These are phyloP conservation scores for Coemansia sp. DNA, from an alignment of 192 early-diverging fungal species.

Conservation along the genomic window DNA sequence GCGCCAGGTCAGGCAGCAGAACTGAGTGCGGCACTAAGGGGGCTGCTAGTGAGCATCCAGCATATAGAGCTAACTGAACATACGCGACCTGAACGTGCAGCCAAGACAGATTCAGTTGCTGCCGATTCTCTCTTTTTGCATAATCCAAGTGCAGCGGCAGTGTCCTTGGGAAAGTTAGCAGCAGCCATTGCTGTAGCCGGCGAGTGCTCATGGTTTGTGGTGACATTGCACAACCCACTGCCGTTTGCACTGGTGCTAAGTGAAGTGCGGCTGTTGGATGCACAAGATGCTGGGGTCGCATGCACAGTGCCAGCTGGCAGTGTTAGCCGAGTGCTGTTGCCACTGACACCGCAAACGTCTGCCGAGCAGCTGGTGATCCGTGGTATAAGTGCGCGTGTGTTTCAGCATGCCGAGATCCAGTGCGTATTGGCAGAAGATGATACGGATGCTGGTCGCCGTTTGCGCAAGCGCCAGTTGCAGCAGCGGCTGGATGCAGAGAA, in stretches of 20 bases:
- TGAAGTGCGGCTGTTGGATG: conserved; percentile 14
- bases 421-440: conserved; percentile 32
- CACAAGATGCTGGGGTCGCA: neutral
- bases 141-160: conserved; percentile 29
- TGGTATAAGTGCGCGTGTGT: conserved; percentile 25
- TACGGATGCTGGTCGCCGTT: conserved; percentile 13
- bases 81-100: conserved; percentile 8
- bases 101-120: neutral
- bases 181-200: conserved; percentile 24
- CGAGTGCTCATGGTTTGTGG: conserved; percentile 35
- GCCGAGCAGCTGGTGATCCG: conserved; percentile 22
- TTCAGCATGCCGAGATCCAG: conserved; percentile 27
- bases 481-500: conserved; percentile 40
- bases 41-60: conserved; percentile 40
- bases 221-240: conserved; percentile 45
- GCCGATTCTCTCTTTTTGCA: conserved; percentile 39
- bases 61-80: conserved; percentile 12
- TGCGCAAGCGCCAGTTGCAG: conserved; percentile 19
- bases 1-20: conserved; percentile 28
- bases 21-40: conserved; percentile 22
- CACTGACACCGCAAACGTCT: conserved; percentile 11
- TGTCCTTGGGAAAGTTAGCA: neutral
- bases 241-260: conserved; percentile 41
- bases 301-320: conserved; percentile 28
- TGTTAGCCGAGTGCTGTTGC: conserved; percentile 28